A percentile compares a stretch with the other conserved stretches of the same genome.
phyloP scores from a whole-genome alignment of 805 yeast genomes.

The Candida qinlingensis region DNA sequence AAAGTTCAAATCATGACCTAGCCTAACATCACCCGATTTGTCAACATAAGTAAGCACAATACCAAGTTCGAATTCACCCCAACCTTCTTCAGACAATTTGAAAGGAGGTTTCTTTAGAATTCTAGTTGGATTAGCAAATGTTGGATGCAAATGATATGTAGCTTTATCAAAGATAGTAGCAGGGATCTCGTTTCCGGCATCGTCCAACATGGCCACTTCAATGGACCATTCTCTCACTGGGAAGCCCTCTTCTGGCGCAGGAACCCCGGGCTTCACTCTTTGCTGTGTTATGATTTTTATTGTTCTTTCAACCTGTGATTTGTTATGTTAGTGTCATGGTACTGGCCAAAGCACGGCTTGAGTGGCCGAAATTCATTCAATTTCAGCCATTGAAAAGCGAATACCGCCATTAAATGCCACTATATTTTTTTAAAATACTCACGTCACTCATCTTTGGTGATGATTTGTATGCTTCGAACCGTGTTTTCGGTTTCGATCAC shows the following conservation, averaged over 20 bases:
- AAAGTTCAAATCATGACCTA: constrained; percentile 88
- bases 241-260: constrained; percentile 82
- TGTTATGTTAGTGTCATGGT: not conserved
- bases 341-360: not conserved
- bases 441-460: not conserved
- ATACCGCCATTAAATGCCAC: not conserved
- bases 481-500: not conserved
- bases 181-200: constrained; percentile 75
- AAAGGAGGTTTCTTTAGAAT: constrained; percentile 80
- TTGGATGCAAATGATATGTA: constrained; percentile 90
- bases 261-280: constrained; percentile 71
- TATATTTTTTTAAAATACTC: not conserved
- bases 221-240: constrained; percentile 96
- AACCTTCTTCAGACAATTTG: constrained; percentile 85
- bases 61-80: constrained; percentile 96
- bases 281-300: constrained; percentile 85
- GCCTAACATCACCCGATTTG: constrained; percentile 80
- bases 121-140: constrained; percentile 86
- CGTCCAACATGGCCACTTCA: constrained; percentile 67
- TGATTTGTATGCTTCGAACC: not conserved
- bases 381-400: not conserved
- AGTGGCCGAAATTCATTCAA: not conserved
- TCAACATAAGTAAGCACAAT: constrained; percentile 74
- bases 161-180: constrained; percentile 89
- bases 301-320: constrained; percentile 62